A percentile compares a stretch with the other conserved stretches of the same genome.
Evolutionary conservation across 192 early-diverging fungal genomes (phyloP).

Genomic region (Coemansia sp.): DNA sequence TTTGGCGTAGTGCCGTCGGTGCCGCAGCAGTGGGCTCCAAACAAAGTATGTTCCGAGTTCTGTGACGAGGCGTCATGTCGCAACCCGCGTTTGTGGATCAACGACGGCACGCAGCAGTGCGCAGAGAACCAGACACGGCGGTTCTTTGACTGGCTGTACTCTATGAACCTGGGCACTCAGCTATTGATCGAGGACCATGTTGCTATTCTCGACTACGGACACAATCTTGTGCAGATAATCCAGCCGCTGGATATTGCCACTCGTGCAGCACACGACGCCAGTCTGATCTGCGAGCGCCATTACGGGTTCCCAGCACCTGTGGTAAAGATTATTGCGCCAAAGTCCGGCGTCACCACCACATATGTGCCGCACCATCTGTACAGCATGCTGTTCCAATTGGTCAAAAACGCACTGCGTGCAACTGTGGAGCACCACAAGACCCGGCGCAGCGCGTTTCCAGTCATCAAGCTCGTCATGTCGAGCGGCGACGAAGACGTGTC

Average conservation of each 20-base stretch:
- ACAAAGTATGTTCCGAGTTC: slow-evolving; percentile 42
- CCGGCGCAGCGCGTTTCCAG: slow-evolving; percentile 31
- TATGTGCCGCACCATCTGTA: slow-evolving; percentile 61
- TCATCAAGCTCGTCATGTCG: slow-evolving; percentile 56
- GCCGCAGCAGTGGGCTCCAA: slow-evolving; percentile 45
- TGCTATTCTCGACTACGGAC: slow-evolving; percentile 56
- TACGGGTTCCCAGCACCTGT: slow-evolving; percentile 53
- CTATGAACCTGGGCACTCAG: slow-evolving; percentile 62
- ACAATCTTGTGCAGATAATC: slow-evolving; percentile 60
- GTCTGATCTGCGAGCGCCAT: slow-evolving; percentile 48
- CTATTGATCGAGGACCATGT: slow-evolving; percentile 63
- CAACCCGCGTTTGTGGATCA: slow-evolving; percentile 49
- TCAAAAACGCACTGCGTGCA: slow-evolving; percentile 60
- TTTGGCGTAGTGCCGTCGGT: not conserved
- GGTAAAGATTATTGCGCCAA: slow-evolving; percentile 50
- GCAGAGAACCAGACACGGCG: slow-evolving; percentile 54
- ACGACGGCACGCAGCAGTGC: slow-evolving; percentile 47
- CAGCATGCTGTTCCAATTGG: slow-evolving; percentile 60
- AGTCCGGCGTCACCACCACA: slow-evolving; percentile 54
- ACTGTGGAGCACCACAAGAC: slow-evolving; percentile 53
- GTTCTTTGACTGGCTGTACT: slow-evolving; percentile 63
- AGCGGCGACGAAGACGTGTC: slow-evolving; percentile 64
- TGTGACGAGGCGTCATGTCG: slow-evolving; percentile 41
- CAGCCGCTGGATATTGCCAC: slow-evolving; percentile 57
- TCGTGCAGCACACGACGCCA: slow-evolving; percentile 53